These are phyloP conservation scores for Cercospora zeina DNA, from an alignment of 2,329 filamentous ascomycete species.

Conservation along the genomic window DNA sequence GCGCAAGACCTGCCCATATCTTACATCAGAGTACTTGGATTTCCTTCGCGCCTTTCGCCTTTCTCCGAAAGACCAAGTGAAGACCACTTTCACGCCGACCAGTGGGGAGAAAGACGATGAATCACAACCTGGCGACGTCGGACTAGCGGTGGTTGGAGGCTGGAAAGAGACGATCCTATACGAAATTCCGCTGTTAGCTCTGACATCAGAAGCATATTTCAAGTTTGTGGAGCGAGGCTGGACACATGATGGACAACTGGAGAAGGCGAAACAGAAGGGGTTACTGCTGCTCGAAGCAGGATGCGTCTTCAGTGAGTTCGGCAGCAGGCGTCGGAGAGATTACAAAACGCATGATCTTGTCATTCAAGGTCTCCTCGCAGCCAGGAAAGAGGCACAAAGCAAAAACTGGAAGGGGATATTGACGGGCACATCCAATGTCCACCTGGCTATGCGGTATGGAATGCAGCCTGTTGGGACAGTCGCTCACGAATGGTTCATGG, in stretches of 20 bases:
- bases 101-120: constrained; percentile 59
- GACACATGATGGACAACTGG: constrained; percentile 82
- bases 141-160: constrained; percentile 73
- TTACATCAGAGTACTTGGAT: constrained; percentile 72
- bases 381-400: constrained; percentile 66
- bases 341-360: constrained; percentile 95
- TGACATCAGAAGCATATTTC: constrained; percentile 96
- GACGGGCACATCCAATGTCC: constrained; percentile 91
- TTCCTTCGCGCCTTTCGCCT: constrained; percentile 82
- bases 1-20: constrained; percentile 74
- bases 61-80: constrained; percentile 76
- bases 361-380: constrained; percentile 78
- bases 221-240: constrained; percentile 93
- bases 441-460: constrained; percentile 90
- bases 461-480: constrained; percentile 84
- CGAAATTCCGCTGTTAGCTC: constrained; percentile 88
- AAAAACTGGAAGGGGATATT: constrained; percentile 70
- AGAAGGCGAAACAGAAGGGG: constrained; percentile 81
- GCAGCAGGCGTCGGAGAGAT: constrained; percentile 81
- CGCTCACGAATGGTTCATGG: constrained; percentile 99
- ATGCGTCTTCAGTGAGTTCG: constrained; percentile 91
- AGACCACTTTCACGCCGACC: constrained; percentile 61
- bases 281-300: constrained; percentile 73
- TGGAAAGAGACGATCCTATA: constrained; percentile 98
- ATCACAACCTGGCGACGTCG: constrained; percentile 64